phyloP scores from a whole-genome alignment of 2,329 filamentous ascomycete species.

The Mollisiaceae sp. region DNA sequence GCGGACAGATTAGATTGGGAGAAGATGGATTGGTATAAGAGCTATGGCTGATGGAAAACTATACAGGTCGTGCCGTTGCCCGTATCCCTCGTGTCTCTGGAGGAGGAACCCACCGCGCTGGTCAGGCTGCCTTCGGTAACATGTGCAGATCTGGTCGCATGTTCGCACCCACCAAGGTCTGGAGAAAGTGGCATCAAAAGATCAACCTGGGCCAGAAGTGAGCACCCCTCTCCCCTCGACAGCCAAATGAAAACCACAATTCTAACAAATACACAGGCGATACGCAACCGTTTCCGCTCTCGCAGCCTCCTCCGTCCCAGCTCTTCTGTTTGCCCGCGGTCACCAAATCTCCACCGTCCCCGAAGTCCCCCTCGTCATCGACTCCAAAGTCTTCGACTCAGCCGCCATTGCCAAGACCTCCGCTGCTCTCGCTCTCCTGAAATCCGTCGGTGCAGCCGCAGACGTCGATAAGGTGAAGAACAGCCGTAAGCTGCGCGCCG shows the following conservation, averaged over 20 bases:
- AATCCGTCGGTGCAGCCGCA: slow-evolving; percentile 85
- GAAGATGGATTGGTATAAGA: slow-evolving; percentile 12
- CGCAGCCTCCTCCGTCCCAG: slow-evolving; percentile 92
- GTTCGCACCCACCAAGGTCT: slow-evolving; percentile 99
- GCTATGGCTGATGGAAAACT: slow-evolving; percentile 34
- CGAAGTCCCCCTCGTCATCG: slow-evolving; percentile 96
- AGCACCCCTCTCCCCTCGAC: slow-evolving; percentile 35
- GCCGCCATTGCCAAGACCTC: slow-evolving; percentile 86
- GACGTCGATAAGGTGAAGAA: slow-evolving; percentile 96
- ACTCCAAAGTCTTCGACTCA: slow-evolving; percentile 85
- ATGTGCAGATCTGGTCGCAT: slow-evolving; percentile 99
- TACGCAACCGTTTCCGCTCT: slow-evolving; percentile 98
- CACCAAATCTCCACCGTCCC: slow-evolving; percentile 92
- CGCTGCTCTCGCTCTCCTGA: slow-evolving; percentile 83
- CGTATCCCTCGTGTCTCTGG: slow-evolving; percentile 99
- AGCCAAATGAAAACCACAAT: slow-evolving; percentile 39
- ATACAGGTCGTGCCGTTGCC: slow-evolving; percentile 91
- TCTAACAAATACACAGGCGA: slow-evolving; percentile 61
- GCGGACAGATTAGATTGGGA: not conserved
- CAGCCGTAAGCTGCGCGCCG: slow-evolving; percentile 95
- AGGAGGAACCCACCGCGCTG: slow-evolving; percentile 99
- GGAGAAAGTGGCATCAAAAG: slow-evolving; percentile 99
- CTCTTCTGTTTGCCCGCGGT: slow-evolving; percentile 94
- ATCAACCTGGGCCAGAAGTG: slow-evolving; percentile 98
- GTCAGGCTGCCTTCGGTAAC: slow-evolving; percentile 99